phyloP scores from a whole-genome alignment of 306 rosid genomes.

The Leucaena leucocephala region DNA sequence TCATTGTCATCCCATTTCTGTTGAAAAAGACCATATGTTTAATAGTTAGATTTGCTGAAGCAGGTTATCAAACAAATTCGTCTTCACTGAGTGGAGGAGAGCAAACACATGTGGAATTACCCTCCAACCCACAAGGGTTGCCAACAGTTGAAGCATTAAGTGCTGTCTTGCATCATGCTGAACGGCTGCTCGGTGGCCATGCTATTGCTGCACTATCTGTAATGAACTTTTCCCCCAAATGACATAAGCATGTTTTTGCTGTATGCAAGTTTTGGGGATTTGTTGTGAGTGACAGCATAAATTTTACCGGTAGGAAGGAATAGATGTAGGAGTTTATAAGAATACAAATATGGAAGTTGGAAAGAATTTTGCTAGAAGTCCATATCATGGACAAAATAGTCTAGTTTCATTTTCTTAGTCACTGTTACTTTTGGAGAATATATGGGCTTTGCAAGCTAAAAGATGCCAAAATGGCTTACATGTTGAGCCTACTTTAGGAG shows the following conservation, averaged over 20 bases:
- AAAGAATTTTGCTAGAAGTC: conserved; percentile 14
- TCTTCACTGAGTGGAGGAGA: conserved; percentile 55
- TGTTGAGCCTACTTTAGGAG: neutral
- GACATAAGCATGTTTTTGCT: conserved; percentile 17
- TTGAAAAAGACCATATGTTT: conserved; percentile 17
- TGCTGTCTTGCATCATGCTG: conserved; percentile 72
- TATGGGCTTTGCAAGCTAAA: neutral
- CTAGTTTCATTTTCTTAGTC: neutral
- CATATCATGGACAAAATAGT: neutral
- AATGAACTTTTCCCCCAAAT: conserved; percentile 37
- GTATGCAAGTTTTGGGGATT: conserved; percentile 7
- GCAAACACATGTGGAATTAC: conserved; percentile 62
- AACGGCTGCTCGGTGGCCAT: conserved; percentile 66
- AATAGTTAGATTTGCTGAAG: conserved; percentile 38
- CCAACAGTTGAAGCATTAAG: conserved; percentile 82
- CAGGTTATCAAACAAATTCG: conserved; percentile 54
- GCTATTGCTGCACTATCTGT: conserved; percentile 89
- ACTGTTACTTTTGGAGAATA: neutral
- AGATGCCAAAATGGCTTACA: neutral
- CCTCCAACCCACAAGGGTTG: conserved; percentile 79
- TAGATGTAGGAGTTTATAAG: neutral
- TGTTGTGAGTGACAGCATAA: conserved; percentile 1
- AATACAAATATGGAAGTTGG: conserved; percentile 13
- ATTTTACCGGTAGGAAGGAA: conserved; percentile 9
- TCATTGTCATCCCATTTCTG: conserved; percentile 19